Evolutionary conservation across 805 yeast species (phyloP).

Genomic region (Maudiozyma turicensis): DNA sequence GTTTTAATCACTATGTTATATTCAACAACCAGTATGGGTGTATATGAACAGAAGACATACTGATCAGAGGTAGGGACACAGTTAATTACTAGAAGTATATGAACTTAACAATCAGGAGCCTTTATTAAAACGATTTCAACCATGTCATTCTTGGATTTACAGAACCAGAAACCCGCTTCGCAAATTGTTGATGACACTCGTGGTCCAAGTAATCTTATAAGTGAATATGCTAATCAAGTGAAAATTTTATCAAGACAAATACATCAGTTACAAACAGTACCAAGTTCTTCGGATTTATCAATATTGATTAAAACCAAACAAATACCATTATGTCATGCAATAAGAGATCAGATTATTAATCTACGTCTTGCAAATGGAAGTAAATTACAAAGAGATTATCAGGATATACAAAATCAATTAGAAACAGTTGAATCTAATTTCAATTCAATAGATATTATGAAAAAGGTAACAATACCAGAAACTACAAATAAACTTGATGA

Average conservation of each 20-base stretch:
- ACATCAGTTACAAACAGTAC: constrained; percentile 12
- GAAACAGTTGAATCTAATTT: not conserved
- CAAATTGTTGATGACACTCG: not conserved
- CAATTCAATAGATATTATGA: constrained; percentile 25
- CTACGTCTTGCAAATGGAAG: constrained; percentile 4
- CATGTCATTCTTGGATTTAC: constrained; percentile 22
- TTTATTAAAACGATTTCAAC: not conserved
- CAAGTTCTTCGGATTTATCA: constrained; percentile 34
- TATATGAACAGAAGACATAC: no score
- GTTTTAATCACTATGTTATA: no score
- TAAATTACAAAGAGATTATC: constrained; percentile 48
- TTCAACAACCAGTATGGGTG: no score
- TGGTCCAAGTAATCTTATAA: constrained; percentile 4
- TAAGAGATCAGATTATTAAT: constrained; percentile 13
- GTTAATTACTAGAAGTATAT: no score
- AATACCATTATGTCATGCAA: constrained; percentile 15
- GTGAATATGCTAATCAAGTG: constrained; percentile 9
- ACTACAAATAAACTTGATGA: not conserved
- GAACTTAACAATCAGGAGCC: not conserved
- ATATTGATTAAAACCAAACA: constrained; percentile 14
- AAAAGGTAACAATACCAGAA: constrained; percentile 5
- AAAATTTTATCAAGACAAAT: constrained; percentile 10
- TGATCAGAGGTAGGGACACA: no score
- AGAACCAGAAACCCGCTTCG: constrained; percentile 5
- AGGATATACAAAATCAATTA: constrained; percentile 23